phyloP scores from a whole-genome alignment of 2,329 filamentous ascomycete species.

The Fusarium foetens region DNA sequence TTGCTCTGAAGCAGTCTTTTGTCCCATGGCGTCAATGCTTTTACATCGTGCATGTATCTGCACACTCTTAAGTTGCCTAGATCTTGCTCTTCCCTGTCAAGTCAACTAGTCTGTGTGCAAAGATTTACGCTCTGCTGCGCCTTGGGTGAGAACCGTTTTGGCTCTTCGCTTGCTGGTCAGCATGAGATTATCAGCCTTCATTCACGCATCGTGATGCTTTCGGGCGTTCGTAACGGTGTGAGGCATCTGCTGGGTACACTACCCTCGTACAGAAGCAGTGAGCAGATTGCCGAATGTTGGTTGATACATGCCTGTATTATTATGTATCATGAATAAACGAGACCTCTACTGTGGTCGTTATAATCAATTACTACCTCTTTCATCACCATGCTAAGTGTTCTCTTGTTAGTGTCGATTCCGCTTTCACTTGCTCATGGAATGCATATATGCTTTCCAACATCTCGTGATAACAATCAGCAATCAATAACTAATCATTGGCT shows the following conservation, averaged over 20 bases:
- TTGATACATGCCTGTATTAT: conserved; percentile 46
- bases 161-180: conserved; percentile 45
- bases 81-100: conserved; percentile 78
- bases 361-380: neutral
- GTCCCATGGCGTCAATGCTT: neutral
- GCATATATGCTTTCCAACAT: too few species aligned
- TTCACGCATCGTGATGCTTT: conserved; percentile 43
- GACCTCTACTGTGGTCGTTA: neutral
- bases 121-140: conserved; percentile 68
- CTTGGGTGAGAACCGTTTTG: conserved; percentile 64
- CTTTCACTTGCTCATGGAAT: neutral
- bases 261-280: conserved; percentile 45
- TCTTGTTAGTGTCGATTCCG: neutral
- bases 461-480: neutral
- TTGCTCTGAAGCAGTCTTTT: neutral
- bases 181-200: conserved; percentile 48
- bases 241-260: conserved; percentile 52
- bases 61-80: conserved; percentile 99
- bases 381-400: neutral
- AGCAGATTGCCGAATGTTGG: conserved; percentile 42
- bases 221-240: conserved; percentile 43
- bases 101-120: conserved; percentile 98
- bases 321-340: neutral
- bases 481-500: neutral
- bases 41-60: conserved; percentile 55